Evolutionary conservation across 257 asterid species (phyloP), one percentile per base, ranked within the genome.

Genomic region (Solanum raphanifolium): DNA sequence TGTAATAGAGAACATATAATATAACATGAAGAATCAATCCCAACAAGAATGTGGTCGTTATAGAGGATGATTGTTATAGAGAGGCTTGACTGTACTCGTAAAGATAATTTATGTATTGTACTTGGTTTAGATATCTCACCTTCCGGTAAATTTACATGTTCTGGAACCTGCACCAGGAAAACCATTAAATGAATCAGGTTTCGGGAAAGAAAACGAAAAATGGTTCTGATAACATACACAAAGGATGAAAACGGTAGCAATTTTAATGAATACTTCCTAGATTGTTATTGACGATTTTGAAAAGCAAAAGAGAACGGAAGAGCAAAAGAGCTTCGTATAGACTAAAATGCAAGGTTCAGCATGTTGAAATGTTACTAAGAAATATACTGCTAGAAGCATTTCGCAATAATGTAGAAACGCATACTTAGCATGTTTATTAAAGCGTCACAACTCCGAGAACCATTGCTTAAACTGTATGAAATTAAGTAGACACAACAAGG

Each of bases 71-170:
- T 0, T 55, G 25, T 55, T 55, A 73, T 20, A 35, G 29, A 35
- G 82, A 35, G 29, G 46, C 0, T 13, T 73, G 18, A 73, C 0
- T 35, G 7, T 36, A 75, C 41, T 75, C 83, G 1, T 12, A 75
- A 12, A 75, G 55, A 75, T 23, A 21, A 21, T 75, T 11, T 23
- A 29, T 81, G 39, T 5, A 27, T n/a, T 46, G 39, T 31, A 48
- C 29, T 48, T 48, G 7, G 74, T 43, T 11, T 31, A 10, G 87
- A 6, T 36, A 48, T 83, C 93, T 90, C 83, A 97, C 99, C 98
- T 95, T 93, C 98, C 98, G 0, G 93, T 84, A 88, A 94, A 97
- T 89, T 87, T 90, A 87, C 99, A 97, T 35, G 98, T 92, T 87
- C 95, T 96, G 62, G 94, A 90, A 87, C 99, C 98, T 95, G 97